A percentile compares a stretch with the other conserved stretches of the same genome.
Conservation (phyloP, 768 basidiomycete species). For the Psilocybe cyanescens region DNA sequence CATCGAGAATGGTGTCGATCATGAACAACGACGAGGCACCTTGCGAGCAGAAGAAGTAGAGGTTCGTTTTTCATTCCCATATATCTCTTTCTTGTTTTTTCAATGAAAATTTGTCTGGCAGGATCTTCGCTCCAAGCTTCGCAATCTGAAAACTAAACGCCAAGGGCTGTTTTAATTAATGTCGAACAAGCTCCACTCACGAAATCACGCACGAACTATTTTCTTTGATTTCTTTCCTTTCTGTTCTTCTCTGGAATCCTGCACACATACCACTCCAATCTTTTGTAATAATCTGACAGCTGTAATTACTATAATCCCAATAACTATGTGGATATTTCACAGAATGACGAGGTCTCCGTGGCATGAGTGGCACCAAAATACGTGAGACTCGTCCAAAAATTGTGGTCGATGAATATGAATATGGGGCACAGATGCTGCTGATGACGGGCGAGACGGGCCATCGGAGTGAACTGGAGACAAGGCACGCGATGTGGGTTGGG, state of each 20-base stretch:
- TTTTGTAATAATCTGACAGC: slow-evolving; percentile 13
- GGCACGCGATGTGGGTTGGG: slow-evolving; percentile 53
- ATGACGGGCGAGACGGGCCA: slow-evolving; percentile 22
- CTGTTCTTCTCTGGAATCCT: background rate
- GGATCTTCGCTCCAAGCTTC: slow-evolving; percentile 60
- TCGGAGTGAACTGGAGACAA: slow-evolving; percentile 57
- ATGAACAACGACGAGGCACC: slow-evolving; percentile 67
- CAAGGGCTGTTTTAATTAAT: slow-evolving; percentile 25
- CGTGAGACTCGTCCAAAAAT: slow-evolving; percentile 86
- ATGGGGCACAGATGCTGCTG: slow-evolving; percentile 25
- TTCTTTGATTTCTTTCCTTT: background rate
- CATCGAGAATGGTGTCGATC: slow-evolving; percentile 74
- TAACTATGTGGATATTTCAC: slow-evolving; percentile 30
- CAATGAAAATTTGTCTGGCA: slow-evolving; percentile 26
- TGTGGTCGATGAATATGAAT: slow-evolving; percentile 55
- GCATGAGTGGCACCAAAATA: slow-evolving; percentile 90
- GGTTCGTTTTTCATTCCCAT: slow-evolving; percentile 45
- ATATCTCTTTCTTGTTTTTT: slow-evolving; percentile 11
- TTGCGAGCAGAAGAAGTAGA: slow-evolving; percentile 71
- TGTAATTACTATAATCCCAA: slow-evolving; percentile 14
- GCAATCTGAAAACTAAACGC: slow-evolving; percentile 59
- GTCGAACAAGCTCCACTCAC: background rate
- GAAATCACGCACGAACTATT: slow-evolving; percentile 8
- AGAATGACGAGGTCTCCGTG: slow-evolving; percentile 81
- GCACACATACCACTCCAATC: background rate